Evolutionary conservation across 208 protist species (phyloP).

Genomic region (Acanthamoeba lenticulata): DNA sequence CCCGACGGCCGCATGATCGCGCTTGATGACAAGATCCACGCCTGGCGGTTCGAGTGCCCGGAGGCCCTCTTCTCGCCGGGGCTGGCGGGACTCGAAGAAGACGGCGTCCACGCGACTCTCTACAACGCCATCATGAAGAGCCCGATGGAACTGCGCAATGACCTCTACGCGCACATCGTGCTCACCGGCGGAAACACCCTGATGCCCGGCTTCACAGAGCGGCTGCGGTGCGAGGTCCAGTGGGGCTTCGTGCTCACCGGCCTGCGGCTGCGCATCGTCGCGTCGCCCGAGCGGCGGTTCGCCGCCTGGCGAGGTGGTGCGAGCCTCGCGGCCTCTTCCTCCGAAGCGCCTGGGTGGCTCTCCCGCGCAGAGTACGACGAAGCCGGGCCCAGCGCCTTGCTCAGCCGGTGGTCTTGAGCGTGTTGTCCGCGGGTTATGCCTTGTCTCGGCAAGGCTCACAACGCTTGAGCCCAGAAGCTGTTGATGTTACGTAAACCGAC

Average conservation of each 20-base stretch:
- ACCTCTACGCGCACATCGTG: conserved; percentile 19
- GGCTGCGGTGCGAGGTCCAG: background rate
- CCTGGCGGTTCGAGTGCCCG: background rate
- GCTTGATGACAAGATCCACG: background rate
- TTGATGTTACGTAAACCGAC: no score
- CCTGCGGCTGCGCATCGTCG: background rate
- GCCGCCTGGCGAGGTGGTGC: background rate
- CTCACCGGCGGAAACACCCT: conserved; percentile 2
- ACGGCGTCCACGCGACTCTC: background rate
- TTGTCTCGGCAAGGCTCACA: no score
- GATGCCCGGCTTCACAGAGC: background rate
- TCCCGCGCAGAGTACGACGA: conserved; percentile 4
- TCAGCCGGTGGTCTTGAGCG: no score
- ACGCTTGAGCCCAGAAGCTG: no score
- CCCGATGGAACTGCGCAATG: background rate
- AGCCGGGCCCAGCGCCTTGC: no score
- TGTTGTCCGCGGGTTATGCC: no score
- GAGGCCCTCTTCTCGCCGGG: background rate
- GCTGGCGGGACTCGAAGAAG: background rate
- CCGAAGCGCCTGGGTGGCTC: background rate
- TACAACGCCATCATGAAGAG: background rate
- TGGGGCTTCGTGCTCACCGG: background rate
- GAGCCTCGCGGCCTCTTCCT: background rate
- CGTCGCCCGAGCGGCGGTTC: background rate
- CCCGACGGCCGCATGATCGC: background rate